phyloP scores from a whole-genome alignment of 208 protist genomes.

The Acanthamoeba lenticulata region DNA sequence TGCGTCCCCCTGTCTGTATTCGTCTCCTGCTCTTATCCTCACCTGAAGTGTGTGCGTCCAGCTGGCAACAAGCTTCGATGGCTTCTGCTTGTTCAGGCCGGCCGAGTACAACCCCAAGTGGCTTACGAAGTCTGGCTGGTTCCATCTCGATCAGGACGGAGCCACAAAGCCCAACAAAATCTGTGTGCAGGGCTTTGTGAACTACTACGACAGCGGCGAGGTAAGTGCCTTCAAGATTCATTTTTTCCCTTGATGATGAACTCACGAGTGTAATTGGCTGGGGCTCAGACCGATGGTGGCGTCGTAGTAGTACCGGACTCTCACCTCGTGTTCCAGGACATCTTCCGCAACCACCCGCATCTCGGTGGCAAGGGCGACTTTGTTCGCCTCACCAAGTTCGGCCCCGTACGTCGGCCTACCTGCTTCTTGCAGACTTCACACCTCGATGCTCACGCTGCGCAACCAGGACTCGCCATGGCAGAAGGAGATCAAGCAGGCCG shows the following conservation, averaged over 20 bases:
- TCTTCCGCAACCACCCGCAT: conserved; percentile 34
- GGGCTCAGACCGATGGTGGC: not conserved
- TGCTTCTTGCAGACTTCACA: no score
- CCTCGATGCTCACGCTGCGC: no score
- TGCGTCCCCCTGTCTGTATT: not conserved
- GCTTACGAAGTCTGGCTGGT: conserved; percentile 38
- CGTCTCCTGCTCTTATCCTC: not conserved
- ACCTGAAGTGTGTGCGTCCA: not conserved
- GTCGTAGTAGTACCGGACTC: conserved; percentile 50
- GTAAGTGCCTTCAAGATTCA: no score
- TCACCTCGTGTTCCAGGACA: not conserved
- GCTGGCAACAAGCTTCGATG: conserved; percentile 57
- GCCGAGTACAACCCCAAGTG: conserved; percentile 19
- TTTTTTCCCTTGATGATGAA: no score
- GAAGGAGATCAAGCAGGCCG: conserved; percentile 18
- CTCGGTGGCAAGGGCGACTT: conserved; percentile 4
- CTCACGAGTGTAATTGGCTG: no score
- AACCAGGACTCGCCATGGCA: conserved; percentile 15
- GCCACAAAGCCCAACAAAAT: not conserved
- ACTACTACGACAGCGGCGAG: not conserved
- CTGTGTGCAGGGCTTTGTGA: conserved; percentile 60
- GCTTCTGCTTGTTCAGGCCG: conserved; percentile 58
- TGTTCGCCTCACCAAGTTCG: not conserved
- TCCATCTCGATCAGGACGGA: conserved; percentile 50
- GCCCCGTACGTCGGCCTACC: not conserved